A percentile compares a stretch with the other conserved stretches of the same genome.
Evolutionary conservation across 73 alveolate genomes (phyloP).

Genomic region (Tetrahymena elliotti): DNA sequence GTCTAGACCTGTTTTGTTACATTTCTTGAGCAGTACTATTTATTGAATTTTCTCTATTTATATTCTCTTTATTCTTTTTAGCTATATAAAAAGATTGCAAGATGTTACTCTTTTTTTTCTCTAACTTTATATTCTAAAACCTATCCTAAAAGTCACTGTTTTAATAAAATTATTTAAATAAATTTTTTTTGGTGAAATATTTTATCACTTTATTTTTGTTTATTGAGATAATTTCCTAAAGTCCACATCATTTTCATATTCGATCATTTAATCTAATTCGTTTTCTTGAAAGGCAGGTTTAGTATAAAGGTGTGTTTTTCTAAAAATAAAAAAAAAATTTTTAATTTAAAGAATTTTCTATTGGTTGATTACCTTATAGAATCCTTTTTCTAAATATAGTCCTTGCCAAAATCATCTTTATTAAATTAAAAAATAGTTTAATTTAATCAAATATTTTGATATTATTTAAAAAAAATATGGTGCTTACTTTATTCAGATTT

Average conservation of each 20-base stretch:
- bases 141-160: neutral
- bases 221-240: neutral
- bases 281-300: neutral
- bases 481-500: neutral
- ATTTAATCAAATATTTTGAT: neutral
- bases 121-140: neutral
- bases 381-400: neutral
- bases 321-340: neutral
- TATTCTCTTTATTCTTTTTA: neutral
- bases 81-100: neutral
- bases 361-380: neutral
- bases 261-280: neutral
- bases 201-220: neutral
- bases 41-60: neutral
- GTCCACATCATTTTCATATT: neutral
- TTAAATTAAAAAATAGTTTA: neutral
- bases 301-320: neutral
- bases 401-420: neutral
- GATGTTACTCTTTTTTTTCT: neutral
- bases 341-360: neutral
- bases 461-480: neutral
- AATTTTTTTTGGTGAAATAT: neutral
- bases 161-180: neutral
- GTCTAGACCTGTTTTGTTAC: neutral
- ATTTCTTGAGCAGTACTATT: neutral